Evolutionary conservation across 495 filamentous ascomycete species (phyloP).

Genomic region (Glarea lozoyensis): DNA sequence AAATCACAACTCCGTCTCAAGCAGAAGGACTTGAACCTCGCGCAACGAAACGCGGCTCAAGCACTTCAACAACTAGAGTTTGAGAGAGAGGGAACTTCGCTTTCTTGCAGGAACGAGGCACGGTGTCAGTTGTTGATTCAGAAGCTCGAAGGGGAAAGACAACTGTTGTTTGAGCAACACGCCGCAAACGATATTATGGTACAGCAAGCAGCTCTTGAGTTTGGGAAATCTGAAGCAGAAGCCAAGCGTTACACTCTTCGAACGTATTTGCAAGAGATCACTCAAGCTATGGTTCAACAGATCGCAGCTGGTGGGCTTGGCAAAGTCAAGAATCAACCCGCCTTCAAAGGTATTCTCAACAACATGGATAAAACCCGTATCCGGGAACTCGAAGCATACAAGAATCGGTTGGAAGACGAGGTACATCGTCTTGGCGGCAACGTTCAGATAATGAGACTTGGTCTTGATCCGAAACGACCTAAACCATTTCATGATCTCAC

Average conservation of each 20-base stretch:
- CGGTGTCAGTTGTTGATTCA: constrained; percentile 1
- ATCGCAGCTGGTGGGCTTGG: background rate
- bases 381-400: background rate
- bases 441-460: background rate
- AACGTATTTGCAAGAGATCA: constrained; percentile 1
- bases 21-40: background rate
- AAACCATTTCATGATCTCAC: background rate
- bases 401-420: constrained; percentile 2
- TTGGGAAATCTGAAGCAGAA: background rate
- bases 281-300: background rate
- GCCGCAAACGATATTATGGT: constrained; percentile 1
- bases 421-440: constrained; percentile 3
- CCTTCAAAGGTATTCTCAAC: background rate
- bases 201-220: constrained; percentile 1
- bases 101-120: constrained; percentile 1
- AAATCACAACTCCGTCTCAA: background rate
- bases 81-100: background rate
- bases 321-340: background rate
- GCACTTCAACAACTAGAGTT: constrained; percentile 3
- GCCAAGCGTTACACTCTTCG: background rate
- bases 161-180: background rate
- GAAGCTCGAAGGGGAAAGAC: background rate
- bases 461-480: background rate
- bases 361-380: background rate
- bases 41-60: background rate